phyloP scores from a whole-genome alignment of 1,139 yeast genomes.

The Nakaseomyces glabratus region DNA sequence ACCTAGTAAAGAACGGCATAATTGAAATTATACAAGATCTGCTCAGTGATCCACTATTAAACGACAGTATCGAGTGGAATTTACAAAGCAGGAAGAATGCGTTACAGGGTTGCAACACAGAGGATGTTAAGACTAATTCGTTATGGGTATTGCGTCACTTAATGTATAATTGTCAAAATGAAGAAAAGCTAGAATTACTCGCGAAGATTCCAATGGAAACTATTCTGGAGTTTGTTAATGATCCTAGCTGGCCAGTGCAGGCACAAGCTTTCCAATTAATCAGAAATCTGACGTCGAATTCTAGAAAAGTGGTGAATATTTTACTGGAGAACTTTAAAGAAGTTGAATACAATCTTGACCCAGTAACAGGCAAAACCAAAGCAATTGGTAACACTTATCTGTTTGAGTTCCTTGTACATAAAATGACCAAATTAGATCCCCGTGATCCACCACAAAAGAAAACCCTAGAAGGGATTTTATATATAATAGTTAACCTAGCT shows the following conservation, averaged over 20 bases:
- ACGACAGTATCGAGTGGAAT: conserved; percentile 18
- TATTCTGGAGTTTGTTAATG: conserved; percentile 44
- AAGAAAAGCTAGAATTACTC: conserved; percentile 32
- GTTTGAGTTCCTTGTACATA: conserved; percentile 33
- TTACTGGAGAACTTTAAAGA: conserved; percentile 34
- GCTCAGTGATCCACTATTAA: conserved; percentile 29
- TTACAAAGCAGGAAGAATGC: conserved; percentile 9
- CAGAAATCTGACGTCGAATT: conserved; percentile 65
- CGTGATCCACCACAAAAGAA: conserved; percentile 28
- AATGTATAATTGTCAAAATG: conserved; percentile 38
- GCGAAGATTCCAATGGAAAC: conserved; percentile 43
- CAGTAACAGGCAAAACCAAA: conserved; percentile 15
- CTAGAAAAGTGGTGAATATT: conserved; percentile 42
- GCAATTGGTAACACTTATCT: conserved; percentile 30
- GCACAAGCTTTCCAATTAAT: conserved; percentile 65
- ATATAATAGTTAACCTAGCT: conserved; percentile 49
- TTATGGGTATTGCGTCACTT: conserved; percentile 51
- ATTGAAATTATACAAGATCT: conserved; percentile 40
- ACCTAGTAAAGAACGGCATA: conserved; percentile 47
- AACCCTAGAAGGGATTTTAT: conserved; percentile 41
- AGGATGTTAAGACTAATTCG: conserved; percentile 38
- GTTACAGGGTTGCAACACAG: conserved; percentile 16
- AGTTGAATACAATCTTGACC: conserved; percentile 18
- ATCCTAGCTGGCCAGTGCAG: conserved; percentile 45
- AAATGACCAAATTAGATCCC: conserved; percentile 27